Evolutionary conservation across 2,329 filamentous ascomycete species (phyloP).

Genomic region (Albifimbria verrucaria): DNA sequence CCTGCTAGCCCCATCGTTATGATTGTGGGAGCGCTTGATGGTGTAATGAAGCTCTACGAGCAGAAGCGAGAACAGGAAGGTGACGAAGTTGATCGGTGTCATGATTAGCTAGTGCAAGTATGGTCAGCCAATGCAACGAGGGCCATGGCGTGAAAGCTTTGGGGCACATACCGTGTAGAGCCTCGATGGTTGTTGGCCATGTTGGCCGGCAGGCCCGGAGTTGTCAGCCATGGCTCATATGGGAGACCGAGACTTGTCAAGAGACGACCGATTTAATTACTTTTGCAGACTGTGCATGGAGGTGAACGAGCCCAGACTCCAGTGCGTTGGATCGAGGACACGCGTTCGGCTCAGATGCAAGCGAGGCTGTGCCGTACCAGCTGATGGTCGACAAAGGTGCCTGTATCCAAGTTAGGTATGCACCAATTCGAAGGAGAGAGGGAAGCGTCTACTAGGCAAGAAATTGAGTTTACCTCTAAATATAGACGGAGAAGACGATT

Average conservation of each 20-base stretch:
- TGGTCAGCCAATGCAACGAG: background rate
- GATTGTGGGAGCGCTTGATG: constrained; percentile 41
- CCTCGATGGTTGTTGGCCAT: constrained; percentile 12
- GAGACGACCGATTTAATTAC: background rate
- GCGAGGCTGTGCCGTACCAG: too few species aligned
- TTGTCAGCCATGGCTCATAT: background rate
- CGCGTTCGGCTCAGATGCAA: too few species aligned
- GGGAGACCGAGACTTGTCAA: background rate
- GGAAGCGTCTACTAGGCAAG: too few species aligned
- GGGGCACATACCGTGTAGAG: constrained; percentile 21
- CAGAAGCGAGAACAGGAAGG: constrained; percentile 63
- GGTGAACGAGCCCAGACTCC: background rate
- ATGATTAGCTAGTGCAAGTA: constrained; percentile 41
- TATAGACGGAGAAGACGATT: too few species aligned
- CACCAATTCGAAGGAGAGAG: too few species aligned
- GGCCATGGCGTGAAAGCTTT: background rate
- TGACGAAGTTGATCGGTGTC: constrained; percentile 61
- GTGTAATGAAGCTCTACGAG: constrained; percentile 59
- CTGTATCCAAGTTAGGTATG: too few species aligned
- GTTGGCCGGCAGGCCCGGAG: background rate
- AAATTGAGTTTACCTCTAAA: too few species aligned
- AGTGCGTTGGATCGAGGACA: too few species aligned
- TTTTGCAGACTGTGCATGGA: too few species aligned
- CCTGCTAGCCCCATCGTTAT: constrained; percentile 24
- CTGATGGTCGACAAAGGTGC: too few species aligned